These are phyloP conservation scores for Pelagomonas calceolata DNA, from an alignment of 108 stramenopile genomes.

Conservation along the genomic window DNA sequence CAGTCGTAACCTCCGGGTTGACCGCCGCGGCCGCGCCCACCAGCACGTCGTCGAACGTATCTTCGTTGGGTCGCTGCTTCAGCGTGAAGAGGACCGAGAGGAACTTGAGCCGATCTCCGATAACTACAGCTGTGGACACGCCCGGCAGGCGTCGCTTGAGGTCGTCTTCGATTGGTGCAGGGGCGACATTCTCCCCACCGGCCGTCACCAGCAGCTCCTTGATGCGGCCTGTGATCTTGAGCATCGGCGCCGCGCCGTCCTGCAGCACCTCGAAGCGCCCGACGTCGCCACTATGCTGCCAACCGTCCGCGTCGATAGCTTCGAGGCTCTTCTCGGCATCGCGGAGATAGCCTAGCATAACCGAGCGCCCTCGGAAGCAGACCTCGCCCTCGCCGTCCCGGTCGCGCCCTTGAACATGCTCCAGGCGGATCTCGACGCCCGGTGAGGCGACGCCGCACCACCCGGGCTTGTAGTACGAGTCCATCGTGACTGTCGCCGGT, in stretches of 20 bases:
- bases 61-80: constrained; percentile 2
- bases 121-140: constrained; percentile 39
- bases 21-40: not conserved
- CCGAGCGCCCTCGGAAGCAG: constrained; percentile 57
- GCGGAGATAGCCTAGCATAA: constrained; percentile 64
- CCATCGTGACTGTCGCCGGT: constrained; percentile 28
- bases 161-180: constrained; percentile 46
- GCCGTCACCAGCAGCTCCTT: constrained; percentile 40
- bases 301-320: constrained; percentile 52
- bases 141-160: constrained; percentile 36
- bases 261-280: constrained; percentile 9
- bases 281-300: constrained; percentile 51
- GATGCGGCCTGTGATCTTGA: constrained; percentile 28
- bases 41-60: not conserved
- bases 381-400: constrained; percentile 33
- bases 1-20: not conserved
- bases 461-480: constrained; percentile 11
- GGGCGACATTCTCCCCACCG: constrained; percentile 44
- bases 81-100: constrained; percentile 34
- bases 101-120: constrained; percentile 48
- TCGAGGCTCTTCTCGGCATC: constrained; percentile 51
- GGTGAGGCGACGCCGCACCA: constrained; percentile 17
- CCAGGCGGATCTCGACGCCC: constrained; percentile 1
- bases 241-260: not conserved
- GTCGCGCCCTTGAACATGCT: constrained; percentile 5